Percentiles rank a stretch among this genome's conserved stretches.
phyloP scores from a whole-genome alignment of 108 stramenopile genomes.

The Hondaea fermentalgiana region DNA sequence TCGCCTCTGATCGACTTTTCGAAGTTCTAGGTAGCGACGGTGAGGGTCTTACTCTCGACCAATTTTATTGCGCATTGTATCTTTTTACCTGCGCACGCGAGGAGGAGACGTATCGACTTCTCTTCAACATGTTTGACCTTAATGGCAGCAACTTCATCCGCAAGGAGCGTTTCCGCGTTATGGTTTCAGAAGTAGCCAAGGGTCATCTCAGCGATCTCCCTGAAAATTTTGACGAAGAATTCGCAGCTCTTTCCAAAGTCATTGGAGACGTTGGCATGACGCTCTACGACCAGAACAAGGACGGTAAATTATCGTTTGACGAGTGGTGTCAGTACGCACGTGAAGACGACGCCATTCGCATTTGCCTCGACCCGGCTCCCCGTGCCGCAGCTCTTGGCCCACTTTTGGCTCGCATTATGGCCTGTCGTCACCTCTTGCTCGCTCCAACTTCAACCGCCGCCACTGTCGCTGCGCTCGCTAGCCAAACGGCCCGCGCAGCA shows the following conservation, averaged over 20 bases:
- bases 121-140: not conserved
- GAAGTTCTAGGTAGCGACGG: not conserved
- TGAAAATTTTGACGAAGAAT: not conserved
- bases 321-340: constrained; percentile 5
- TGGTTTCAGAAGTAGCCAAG: not conserved
- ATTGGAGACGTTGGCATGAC: not conserved
- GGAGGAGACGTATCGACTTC: not conserved
- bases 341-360: not conserved
- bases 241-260: not conserved
- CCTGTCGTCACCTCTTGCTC: not conserved
- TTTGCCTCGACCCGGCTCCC: not conserved
- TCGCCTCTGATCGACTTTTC: not conserved
- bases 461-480: too few species aligned
- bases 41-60: not conserved
- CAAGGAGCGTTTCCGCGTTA: not conserved
- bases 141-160: not conserved
- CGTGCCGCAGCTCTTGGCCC: not conserved
- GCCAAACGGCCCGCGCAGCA: too few species aligned
- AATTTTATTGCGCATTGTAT: not conserved
- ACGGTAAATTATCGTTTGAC: not conserved
- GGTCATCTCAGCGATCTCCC: not conserved
- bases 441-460: too few species aligned
- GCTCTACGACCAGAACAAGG: not conserved
- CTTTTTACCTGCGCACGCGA: not conserved
- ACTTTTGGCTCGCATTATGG: not conserved